Evolutionary conservation across 176 grass and related monocot species (phyloP), one percentile per base, ranked within the genome.

Genomic region (Zoysia japonica): DNA sequence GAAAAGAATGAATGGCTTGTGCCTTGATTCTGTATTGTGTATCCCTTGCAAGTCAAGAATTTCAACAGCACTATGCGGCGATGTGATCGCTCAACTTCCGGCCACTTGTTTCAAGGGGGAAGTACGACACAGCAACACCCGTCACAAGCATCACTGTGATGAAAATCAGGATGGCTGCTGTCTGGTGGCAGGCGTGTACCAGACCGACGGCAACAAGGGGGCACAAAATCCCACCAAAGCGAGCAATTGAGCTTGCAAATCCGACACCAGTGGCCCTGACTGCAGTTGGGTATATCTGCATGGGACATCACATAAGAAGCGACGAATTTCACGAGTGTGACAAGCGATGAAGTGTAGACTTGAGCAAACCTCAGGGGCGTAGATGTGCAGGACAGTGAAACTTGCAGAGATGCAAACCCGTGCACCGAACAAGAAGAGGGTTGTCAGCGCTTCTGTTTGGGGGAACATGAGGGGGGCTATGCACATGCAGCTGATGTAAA

Each of bases 231-330:
- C 92, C 95, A 1, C 92, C 92, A 12, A 98, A 92, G 13, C 95
- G 91, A 28, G 92, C 87, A 2, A 97, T 75, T 8, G 95, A 94
- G 65, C 84, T 92, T 0, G 88, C 92, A 75, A 90, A 82, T 4
- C 95, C 95, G 0, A 98, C 80, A 5, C 92, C 95, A 0, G 95
- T 98, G 1, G 92, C 84, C 74, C 95, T 89, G 9, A 98, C 91
- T 1, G 89, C 91, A 6, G 95, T 98, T 5, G 95, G 92, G 77
- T 94, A 98, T 87, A 94, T 92, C 95, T 98, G 80, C 49, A 84
- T 6, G 28, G 57, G 70, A 43, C 20, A 75, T 2, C 2, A 9
- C 11, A 77, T 13, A 52, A 6, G 15, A 48, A 59, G 61, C 11
- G 49, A 42, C 1, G 0, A 35, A 38, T 7, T n/a, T 76, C 1